Conservation (phyloP, 2,329 filamentous ascomycete genomes). For the Colletotrichum trifolii region DNA sequence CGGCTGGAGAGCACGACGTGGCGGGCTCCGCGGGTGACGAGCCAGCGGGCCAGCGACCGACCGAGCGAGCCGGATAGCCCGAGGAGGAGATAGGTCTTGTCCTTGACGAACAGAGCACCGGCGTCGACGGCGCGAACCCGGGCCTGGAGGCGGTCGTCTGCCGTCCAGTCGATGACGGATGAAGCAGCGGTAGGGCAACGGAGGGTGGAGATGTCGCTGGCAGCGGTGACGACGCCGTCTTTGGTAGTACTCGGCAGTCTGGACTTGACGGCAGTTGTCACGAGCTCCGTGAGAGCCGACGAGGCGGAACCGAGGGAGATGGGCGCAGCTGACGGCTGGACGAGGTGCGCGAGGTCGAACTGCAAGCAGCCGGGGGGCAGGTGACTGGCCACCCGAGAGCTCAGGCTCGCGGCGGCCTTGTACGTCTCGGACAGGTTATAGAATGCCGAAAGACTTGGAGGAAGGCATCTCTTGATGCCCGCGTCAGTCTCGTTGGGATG, state of each 20-base stretch:
- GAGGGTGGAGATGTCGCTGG: background rate
- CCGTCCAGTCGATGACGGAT: constrained; percentile 14
- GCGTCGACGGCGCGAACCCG: constrained; percentile 16
- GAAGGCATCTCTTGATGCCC: background rate
- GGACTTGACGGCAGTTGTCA: background rate
- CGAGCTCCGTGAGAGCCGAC: background rate
- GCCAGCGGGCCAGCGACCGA: constrained; percentile 48
- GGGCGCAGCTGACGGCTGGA: background rate
- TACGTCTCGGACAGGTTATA: background rate
- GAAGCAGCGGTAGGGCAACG: too few species aligned
- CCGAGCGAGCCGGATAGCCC: constrained; percentile 47
- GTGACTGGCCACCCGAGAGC: constrained; percentile 2
- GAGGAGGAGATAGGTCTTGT: constrained; percentile 46
- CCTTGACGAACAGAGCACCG: constrained; percentile 29
- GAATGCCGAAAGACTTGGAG: background rate
- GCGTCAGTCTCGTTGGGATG: background rate
- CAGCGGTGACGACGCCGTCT: background rate
- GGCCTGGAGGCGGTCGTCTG: background rate
- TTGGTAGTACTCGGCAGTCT: background rate
- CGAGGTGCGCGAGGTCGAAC: background rate
- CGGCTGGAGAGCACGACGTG: constrained; percentile 50
- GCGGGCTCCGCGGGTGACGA: constrained; percentile 46
- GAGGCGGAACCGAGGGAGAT: background rate
- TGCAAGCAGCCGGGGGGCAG: background rate
- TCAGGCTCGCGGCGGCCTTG: background rate